phyloP scores from a whole-genome alignment of 805 yeast genomes.

The Candida coleopterorum region DNA sequence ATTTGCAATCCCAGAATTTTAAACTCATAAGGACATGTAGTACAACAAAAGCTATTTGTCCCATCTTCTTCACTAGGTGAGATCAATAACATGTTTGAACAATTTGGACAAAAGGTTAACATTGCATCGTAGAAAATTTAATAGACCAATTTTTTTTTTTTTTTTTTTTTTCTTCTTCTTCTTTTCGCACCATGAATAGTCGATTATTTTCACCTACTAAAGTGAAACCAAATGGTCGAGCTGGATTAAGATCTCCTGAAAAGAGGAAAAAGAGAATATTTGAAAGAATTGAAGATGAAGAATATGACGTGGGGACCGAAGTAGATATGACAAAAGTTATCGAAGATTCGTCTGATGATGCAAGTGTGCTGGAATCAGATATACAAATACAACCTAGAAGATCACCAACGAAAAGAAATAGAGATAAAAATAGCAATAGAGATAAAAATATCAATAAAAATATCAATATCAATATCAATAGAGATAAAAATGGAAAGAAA shows the following conservation, averaged over 20 bases:
- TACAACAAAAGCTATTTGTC: constrained; percentile 72
- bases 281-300: constrained; percentile 50
- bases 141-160: too few relatives aligned
- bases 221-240: constrained; percentile 38
- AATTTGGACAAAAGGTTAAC: constrained; percentile 93
- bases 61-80: constrained; percentile 45
- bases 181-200: too few relatives aligned
- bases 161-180: too few relatives aligned
- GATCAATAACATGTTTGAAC: constrained; percentile 84
- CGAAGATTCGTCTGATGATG: background rate
- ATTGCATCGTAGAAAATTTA: too few relatives aligned
- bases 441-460: background rate
- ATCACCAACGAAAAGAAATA: background rate
- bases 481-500: constrained; percentile 6
- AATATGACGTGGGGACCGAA: constrained; percentile 16
- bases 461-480: background rate
- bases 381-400: constrained; percentile 2
- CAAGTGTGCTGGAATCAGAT: background rate
- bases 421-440: too few relatives aligned
- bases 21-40: constrained; percentile 94
- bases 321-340: constrained; percentile 9
- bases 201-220: constrained; percentile 15
- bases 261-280: constrained; percentile 38
- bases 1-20: constrained; percentile 79
- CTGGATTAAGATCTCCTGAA: constrained; percentile 37